Evolutionary conservation across 805 yeast species (phyloP), one percentile per base, ranked within the genome.

Genomic region (Starmerella bacillaris): DNA sequence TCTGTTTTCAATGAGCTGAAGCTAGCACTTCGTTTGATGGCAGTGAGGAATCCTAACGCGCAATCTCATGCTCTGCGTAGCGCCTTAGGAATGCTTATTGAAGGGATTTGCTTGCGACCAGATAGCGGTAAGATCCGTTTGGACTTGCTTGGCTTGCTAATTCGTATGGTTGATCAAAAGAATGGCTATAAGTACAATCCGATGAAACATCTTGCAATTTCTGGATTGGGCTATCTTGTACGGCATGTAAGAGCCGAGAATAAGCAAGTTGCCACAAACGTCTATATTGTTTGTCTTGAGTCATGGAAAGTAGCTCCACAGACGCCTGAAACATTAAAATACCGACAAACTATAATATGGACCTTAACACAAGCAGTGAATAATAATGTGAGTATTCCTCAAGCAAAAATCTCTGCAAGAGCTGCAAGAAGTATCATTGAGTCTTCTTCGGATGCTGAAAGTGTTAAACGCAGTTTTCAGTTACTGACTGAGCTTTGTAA

Each of bases 361-460:
- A 18, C 46, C 8, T 34, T 46, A 18, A 5, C 24, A 8, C 41
- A 39, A 24, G 34, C 45, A 1, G 42, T 39, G n/a, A n/a, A 37
- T 4, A 22, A 29, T n/a, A 29, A 5, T 5, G 9, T 37, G 4
- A 42, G 55, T 1, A 38, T 54, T 19, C 62, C 58, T 30, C 59
- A 51, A 18, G 27, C 46, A 1, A 52, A 54, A 34, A 51, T 45
- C 21, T 45, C 56, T 3, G 52, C 53, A 51, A 56, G 55, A 33
- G 39, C 36, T 5, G 57, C 56, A 11, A 44, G 46, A 7, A 21
- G 38, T 5, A 43, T 39, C 30, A 35, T 43, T 12, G 43, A 43
- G 14, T 26, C 48, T 8, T 37, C 43, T 4, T 38, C 44, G 3
- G 57, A 53, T 4, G 47, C 55, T 1, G 45, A 50, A 11, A 53